Base-by-base conservation (phyloP, 371 early-diverging fungal species). In the Mortierella sp. region DNA sequence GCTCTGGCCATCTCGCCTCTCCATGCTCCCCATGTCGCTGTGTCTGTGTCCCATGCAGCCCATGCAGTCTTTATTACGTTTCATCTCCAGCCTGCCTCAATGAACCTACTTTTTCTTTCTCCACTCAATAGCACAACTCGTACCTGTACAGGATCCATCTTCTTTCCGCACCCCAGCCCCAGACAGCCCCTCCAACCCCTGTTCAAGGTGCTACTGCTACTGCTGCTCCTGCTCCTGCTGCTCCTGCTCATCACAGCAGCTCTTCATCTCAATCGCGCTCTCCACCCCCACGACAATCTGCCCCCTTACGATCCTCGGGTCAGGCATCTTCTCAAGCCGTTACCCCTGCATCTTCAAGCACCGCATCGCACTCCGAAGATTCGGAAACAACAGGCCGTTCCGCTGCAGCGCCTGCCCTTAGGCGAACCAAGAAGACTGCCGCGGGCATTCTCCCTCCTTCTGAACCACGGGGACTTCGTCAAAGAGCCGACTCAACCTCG, bases 81-180 rank as follows among this genome's bases (percentile, higher is more conserved):
- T 14, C 16, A n/a, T 31, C n/a, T 28, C 28, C 31, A 12, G 19
- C 39, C 54, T 27, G 3, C 28, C 9, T 34, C 51, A 46, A 38
- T 45, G 45, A 18, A 45, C 45, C 45, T 45, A 5, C n/a, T n/a
- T n/a, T n/a, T n/a, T n/a, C n/a, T n/a, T n/a, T n/a, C n/a, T n/a
- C n/a, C n/a, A n/a, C n/a, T n/a, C n/a, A n/a, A 67, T 23, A 64
- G 71, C 71, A 71, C 47, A 65, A 71, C 49, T 71, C 71, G 47
- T 71, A 71, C 50, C 57, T 71, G 14, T 71, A 64, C 49, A 64
- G 71, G 41, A 71, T 71, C 30, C 71, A 55, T 28, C 54, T 71
- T 18, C 65, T 71, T 31, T 71, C 71, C n/a, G 64, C 71, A 24
- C 71, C 71, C 41, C 70, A 64, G 24, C 47, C 60, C 26, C 60